Evolutionary conservation across 108 stramenopile species (phyloP).

Genomic region (Pseudonitzschia multiseries): DNA sequence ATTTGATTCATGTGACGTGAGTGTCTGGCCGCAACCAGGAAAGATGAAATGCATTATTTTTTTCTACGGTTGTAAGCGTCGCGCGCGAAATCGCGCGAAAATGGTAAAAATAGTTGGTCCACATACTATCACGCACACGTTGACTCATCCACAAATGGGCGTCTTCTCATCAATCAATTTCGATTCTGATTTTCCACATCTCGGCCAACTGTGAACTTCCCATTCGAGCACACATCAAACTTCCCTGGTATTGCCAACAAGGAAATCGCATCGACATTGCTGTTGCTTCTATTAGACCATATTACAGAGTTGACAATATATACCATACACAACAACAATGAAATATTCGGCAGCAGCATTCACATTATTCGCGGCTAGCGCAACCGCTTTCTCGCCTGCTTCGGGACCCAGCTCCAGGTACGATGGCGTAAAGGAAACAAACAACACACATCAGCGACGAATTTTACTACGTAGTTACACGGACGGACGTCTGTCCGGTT

Average conservation of each 20-base stretch:
- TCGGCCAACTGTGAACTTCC: not conserved
- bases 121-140: conserved; percentile 6
- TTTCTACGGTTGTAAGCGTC: conserved; percentile 2
- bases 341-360: conserved; percentile 4
- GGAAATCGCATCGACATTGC: not conserved
- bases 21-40: conserved; percentile 8
- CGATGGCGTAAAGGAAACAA: not conserved
- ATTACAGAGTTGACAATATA: conserved; percentile 4
- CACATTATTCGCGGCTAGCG: not conserved
- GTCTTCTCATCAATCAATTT: conserved; percentile 5
- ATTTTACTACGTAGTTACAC: conserved; percentile 12
- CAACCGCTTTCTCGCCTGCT: not conserved
- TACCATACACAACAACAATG: conserved; percentile 10
- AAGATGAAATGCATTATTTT: not conserved
- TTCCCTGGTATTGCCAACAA: not conserved
- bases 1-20: conserved; percentile 7
- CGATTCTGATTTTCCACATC: conserved; percentile 6
- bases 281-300: not conserved
- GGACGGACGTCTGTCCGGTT: not conserved
- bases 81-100: not conserved
- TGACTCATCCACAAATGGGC: not conserved
- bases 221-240: conserved; percentile 1
- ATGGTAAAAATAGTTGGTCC: conserved; percentile 3
- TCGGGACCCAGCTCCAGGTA: conserved; percentile 4
- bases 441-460: not conserved